Percentiles rank a stretch among this genome's conserved stretches.
phyloP scores from a whole-genome alignment of 164 flowering plant species.

The Cinnamomum chago region DNA sequence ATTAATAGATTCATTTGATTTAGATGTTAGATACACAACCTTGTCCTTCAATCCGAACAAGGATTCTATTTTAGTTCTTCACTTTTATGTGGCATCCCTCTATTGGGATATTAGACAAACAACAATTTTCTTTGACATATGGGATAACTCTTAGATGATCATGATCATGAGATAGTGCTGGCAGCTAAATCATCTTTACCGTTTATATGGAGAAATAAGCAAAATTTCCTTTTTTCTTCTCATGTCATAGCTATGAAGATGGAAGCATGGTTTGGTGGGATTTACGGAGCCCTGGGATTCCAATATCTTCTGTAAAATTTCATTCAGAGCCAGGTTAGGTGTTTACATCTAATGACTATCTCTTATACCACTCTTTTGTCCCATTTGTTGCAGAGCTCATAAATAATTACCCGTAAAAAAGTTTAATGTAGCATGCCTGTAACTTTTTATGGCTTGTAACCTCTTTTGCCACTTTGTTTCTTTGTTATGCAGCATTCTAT shows the following conservation, averaged over 20 bases:
- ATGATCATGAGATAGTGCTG: not conserved
- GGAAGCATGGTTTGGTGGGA: slow-evolving; percentile 94
- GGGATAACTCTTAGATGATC: too few species aligned
- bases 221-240: not conserved
- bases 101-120: not conserved
- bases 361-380: not conserved
- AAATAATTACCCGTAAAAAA: not conserved
- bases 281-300: slow-evolving; percentile 60
- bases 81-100: not conserved
- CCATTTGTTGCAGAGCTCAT: not conserved
- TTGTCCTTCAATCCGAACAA: too few species aligned
- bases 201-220: not conserved
- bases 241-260: slow-evolving; percentile 72
- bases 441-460: too few species aligned
- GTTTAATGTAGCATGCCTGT: not conserved
- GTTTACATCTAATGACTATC: not conserved
- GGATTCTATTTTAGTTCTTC: not conserved
- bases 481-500: not conserved
- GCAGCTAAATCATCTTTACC: not conserved
- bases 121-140: not conserved
- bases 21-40: too few species aligned
- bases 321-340: slow-evolving; percentile 82
- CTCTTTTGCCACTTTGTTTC: not conserved
- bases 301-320: slow-evolving; percentile 62
- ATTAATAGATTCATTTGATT: too few species aligned